Base-by-base conservation (phyloP, 2,329 filamentous ascomycete species). In the Fusarium veterinarium region DNA sequence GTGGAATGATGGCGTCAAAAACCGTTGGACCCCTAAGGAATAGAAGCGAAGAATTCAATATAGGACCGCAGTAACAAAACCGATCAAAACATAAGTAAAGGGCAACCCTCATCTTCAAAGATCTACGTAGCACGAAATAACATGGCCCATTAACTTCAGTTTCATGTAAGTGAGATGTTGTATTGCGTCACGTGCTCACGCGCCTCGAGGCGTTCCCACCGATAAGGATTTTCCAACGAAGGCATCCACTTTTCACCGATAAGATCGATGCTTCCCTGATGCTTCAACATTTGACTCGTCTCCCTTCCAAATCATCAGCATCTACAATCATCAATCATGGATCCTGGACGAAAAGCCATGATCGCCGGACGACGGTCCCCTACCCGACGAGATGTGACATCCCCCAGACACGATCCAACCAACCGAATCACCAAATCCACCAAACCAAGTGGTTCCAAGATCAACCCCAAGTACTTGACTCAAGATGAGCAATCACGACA, bases 401-500 rank as follows among this genome's bases (percentile, higher is more conserved):
- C 86, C 45, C 88, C 89, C 11, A 86, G 88, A 75, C 83, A 84
- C 75, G 89, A 91, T 79, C 79, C 84, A 57, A 86, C 83, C 76
- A 87, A 81, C 61, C 88, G 90, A 75, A 84, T 91, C 75, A 85
- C 86, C 60, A 91, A 91, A 78, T 78, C 77, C 56, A 79, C 70
- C 59, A 75, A 76, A 25, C 68, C 77, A 38, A 77, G 77, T 60
- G 67, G 76, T 28, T 71, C 78, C 30, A 77, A 77, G 66, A 77
- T 79, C 57, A 71, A 77, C 40, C 76, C 81, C n/a, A 82, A 79
- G 60, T 89, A 87, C 75, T 83, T 93, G 69, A 92, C 92, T 64
- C 90, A 94, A 79, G 93, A 95, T 77, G 91, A 95, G 79, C 92
- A 94, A 79, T 92, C 91, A 73, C 87, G 91, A 31, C 89, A 92